A percentile compares a stretch with the other conserved stretches of the same genome.
phyloP scores from a whole-genome alignment of 1,139 yeast genomes.

The Schwanniomyces etchellsii region DNA sequence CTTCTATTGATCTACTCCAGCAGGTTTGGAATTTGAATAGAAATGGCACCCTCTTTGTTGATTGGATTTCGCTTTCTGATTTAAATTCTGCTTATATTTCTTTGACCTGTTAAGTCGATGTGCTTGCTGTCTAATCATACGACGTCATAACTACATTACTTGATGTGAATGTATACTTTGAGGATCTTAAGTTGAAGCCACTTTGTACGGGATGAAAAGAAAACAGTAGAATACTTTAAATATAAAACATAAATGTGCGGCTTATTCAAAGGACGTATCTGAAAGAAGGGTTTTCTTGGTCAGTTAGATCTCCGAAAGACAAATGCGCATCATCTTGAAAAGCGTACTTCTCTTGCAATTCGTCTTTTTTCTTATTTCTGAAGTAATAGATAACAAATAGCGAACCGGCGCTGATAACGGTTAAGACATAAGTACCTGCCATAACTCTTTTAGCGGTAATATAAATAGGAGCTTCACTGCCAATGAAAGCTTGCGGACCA shows the following conservation, averaged over 20 bases:
- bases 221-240: not conserved
- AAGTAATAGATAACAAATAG: slow-evolving; percentile 3
- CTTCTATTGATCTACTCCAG: slow-evolving; percentile 5
- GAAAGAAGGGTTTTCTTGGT: slow-evolving; percentile 12
- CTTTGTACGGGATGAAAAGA: not conserved
- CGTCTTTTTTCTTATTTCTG: slow-evolving; percentile 1
- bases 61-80: slow-evolving; percentile 6
- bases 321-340: slow-evolving; percentile 7
- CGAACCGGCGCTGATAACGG: slow-evolving; percentile 3
- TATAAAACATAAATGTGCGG: not conserved
- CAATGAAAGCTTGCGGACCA: slow-evolving; percentile 66
- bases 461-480: slow-evolving; percentile 48
- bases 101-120: slow-evolving; percentile 2
- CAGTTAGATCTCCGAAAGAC: slow-evolving; percentile 20
- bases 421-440: slow-evolving; percentile 17
- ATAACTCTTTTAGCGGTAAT: slow-evolving; percentile 39
- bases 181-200: slow-evolving; percentile 1
- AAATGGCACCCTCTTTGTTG: slow-evolving; percentile 6
- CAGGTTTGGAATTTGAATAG: slow-evolving; percentile 7
- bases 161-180: not conserved
- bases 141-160: not conserved
- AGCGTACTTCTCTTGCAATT: slow-evolving; percentile 2
- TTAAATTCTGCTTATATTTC: slow-evolving; percentile 1
- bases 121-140: not conserved
- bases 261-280: slow-evolving; percentile 4